Percentiles rank a stretch among this genome's conserved stretches.
Evolutionary conservation across 1,284 basidiomycete genomes (phyloP).

Genomic region (Pseudozyma tsukubaensis): DNA sequence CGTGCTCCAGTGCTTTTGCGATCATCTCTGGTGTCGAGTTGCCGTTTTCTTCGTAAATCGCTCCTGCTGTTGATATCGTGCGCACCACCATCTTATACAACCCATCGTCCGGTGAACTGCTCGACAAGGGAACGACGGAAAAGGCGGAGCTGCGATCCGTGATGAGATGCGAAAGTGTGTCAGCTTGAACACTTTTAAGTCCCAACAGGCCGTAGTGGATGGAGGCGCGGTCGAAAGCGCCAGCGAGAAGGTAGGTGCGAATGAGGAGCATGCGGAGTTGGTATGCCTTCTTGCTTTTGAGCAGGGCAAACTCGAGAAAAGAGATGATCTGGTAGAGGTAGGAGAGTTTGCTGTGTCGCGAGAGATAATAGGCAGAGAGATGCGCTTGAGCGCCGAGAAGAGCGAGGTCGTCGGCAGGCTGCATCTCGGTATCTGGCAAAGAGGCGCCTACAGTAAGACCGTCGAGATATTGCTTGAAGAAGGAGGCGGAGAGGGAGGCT

Average conservation of each 20-base stretch:
- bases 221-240: conserved; percentile 37
- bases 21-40: conserved; percentile 52
- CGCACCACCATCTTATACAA: conserved; percentile 22
- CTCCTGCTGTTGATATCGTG: conserved; percentile 30
- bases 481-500: conserved; percentile 4
- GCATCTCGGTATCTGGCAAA: conserved; percentile 80
- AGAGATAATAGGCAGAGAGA: conserved; percentile 71
- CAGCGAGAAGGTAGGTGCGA: conserved; percentile 39
- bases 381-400: conserved; percentile 79
- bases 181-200: conserved; percentile 48
- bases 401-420: conserved; percentile 85
- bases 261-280: conserved; percentile 54
- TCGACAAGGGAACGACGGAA: neutral
- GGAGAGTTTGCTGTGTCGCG: conserved; percentile 2
- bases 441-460: conserved; percentile 76
- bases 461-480: conserved; percentile 71
- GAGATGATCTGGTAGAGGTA: conserved; percentile 29
- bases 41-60: conserved; percentile 50
- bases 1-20: conserved; percentile 51
- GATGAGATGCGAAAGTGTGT: conserved; percentile 49
- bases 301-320: conserved; percentile 42
- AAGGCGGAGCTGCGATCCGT: conserved; percentile 29
- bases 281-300: conserved; percentile 54
- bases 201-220: conserved; percentile 47
- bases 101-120: conserved; percentile 20